Conservation (phyloP, 768 basidiomycete genomes). For the Boletus insuetus region DNA sequence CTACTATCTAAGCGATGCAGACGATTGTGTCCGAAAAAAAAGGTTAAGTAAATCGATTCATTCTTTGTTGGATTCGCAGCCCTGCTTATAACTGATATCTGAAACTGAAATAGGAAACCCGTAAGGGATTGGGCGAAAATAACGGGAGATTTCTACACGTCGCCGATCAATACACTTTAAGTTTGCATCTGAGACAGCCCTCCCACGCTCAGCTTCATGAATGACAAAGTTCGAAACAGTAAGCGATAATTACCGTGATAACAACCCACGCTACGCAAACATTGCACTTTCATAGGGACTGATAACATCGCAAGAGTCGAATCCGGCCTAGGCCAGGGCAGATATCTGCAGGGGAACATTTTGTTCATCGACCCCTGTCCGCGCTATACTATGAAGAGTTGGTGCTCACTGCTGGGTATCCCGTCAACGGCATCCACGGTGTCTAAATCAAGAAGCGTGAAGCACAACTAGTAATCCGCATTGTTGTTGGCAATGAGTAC, state of each 20-base stretch:
- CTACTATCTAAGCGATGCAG: background rate
- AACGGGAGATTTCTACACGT: conserved; percentile 10
- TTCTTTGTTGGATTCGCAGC: background rate
- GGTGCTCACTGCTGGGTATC: background rate
- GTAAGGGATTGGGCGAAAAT: conserved; percentile 19
- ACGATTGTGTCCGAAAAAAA: conserved; percentile 1
- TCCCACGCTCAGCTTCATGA: conserved; percentile 1
- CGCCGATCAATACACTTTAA: background rate
- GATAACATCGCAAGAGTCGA: no score
- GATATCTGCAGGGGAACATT: background rate
- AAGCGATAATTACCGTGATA: background rate
- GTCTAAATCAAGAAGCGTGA: background rate
- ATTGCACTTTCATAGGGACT: no score
- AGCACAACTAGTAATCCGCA: no score
- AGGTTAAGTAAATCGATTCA: background rate
- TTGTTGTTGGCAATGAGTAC: no score
- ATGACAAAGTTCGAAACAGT: background rate
- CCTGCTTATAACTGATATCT: conserved; percentile 2
- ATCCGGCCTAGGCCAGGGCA: no score
- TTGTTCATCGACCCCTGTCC: background rate
- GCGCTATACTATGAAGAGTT: background rate
- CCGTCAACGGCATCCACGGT: no score
- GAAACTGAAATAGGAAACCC: background rate
- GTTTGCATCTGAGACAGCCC: background rate
- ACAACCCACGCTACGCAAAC: background rate